Evolutionary conservation across 1,284 basidiomycete species (phyloP).

Genomic region (Sutorius eximius): DNA sequence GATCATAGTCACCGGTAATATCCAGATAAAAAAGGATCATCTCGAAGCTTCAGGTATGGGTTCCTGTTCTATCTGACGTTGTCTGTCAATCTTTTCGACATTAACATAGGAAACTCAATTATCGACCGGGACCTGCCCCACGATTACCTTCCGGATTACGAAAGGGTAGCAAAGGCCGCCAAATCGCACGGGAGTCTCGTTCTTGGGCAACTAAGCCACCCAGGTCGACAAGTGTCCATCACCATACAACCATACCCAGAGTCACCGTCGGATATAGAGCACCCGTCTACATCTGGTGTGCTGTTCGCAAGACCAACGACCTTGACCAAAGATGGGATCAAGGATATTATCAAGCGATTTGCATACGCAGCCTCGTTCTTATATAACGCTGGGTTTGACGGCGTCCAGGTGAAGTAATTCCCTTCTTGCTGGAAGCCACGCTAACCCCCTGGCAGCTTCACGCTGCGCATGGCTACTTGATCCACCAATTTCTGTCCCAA

Average conservation of each 20-base stretch:
- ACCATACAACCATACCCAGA: conserved; percentile 37
- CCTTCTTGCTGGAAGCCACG: no score
- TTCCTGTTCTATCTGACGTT: background rate
- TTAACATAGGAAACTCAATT: conserved; percentile 30
- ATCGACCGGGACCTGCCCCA: conserved; percentile 32
- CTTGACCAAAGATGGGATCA: conserved; percentile 32
- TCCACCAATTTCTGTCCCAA: conserved; percentile 44
- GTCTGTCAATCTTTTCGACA: background rate
- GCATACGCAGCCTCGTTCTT: conserved; percentile 30
- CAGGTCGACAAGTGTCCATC: conserved; percentile 37
- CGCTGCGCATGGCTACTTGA: conserved; percentile 49
- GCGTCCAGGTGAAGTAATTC: conserved; percentile 25
- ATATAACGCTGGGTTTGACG: conserved; percentile 32
- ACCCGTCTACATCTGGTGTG: conserved; percentile 36
- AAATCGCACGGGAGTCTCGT: conserved; percentile 32
- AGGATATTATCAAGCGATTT: conserved; percentile 31
- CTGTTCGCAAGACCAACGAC: conserved; percentile 32
- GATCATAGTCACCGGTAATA: conserved; percentile 35
- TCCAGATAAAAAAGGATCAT: conserved; percentile 36
- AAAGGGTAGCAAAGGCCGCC: conserved; percentile 29
- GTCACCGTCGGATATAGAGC: conserved; percentile 34
- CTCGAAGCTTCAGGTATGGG: conserved; percentile 33
- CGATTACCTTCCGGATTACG: conserved; percentile 27
- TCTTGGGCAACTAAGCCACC: conserved; percentile 34
- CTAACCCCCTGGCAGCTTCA: conserved; percentile 31